Evolutionary conservation across 2,329 filamentous ascomycete species (phyloP).

Genomic region (Akanthomyces dipterigenus): DNA sequence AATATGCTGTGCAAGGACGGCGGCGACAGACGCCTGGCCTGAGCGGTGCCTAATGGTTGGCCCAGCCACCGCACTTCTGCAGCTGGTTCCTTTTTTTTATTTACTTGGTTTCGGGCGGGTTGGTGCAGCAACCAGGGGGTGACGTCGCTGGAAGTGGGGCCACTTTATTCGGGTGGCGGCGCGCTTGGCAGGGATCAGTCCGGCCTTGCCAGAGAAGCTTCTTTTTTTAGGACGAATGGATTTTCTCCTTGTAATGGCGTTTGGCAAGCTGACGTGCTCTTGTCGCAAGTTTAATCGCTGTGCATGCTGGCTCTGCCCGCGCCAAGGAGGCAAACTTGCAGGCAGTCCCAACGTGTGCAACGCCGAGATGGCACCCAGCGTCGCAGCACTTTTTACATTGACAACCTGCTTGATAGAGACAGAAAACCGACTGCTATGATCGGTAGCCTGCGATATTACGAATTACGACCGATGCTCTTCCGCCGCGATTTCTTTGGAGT

Average conservation of each 20-base stretch:
- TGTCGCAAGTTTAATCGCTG: no score
- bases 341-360: no score
- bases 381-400: no score
- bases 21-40: not conserved
- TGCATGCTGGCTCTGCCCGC: no score
- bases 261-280: no score
- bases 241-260: no score
- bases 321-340: no score
- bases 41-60: conserved; percentile 18
- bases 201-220: not conserved
- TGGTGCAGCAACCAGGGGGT: conserved; percentile 20
- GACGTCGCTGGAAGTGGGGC: conserved; percentile 7
- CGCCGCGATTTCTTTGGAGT: not conserved
- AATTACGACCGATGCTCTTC: no score
- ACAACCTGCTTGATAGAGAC: no score
- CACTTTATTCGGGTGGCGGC: not conserved
- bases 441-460: no score
- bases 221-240: not conserved
- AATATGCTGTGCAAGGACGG: not conserved
- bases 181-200: not conserved
- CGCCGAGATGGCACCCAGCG: no score
- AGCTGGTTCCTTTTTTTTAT: conserved; percentile 15
- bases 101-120: conserved; percentile 19
- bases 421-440: no score
- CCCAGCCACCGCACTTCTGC: conserved; percentile 25